These are phyloP conservation scores for Vitis rupestris DNA, from an alignment of 164 flowering plant genomes.

Conservation along the genomic window DNA sequence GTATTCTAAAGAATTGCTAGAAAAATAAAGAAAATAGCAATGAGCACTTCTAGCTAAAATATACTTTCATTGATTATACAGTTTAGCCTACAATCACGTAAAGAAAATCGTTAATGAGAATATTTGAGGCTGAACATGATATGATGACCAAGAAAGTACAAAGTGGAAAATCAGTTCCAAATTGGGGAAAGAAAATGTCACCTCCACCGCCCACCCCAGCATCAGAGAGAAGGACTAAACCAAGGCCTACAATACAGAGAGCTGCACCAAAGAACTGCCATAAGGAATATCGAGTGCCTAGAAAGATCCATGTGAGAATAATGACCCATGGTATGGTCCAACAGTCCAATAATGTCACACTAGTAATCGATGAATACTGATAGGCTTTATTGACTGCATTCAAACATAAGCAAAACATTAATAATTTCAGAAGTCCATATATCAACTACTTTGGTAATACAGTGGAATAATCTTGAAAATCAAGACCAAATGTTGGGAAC, in stretches of 20 bases:
- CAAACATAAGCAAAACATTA: not conserved
- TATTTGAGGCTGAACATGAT: no score
- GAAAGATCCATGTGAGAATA: constrained; percentile 54
- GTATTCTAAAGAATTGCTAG: no score
- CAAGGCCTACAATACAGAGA: constrained; percentile 46
- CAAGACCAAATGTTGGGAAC: no score
- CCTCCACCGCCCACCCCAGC: constrained; percentile 50
- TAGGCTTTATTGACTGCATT: constrained; percentile 62
- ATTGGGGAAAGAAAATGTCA: constrained; percentile 14
- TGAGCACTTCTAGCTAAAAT: no score
- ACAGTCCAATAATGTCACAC: constrained; percentile 64
- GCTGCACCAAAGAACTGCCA: constrained; percentile 54
- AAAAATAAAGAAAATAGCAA: no score
- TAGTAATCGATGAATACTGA: constrained; percentile 63
- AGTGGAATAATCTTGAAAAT: no score
- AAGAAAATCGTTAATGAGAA: no score
- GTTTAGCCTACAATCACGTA: no score
- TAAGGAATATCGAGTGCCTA: constrained; percentile 51
- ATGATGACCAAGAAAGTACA: not conserved
- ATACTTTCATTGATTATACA: no score
- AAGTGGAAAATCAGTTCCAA: not conserved
- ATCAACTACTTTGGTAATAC: no score
- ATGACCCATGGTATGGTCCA: constrained; percentile 64
- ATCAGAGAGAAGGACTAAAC: constrained; percentile 62
- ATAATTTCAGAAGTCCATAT: no score